These are phyloP conservation scores for Kurtzmaniella quercitrusa DNA, from an alignment of 1,139 yeast species.

Conservation along the genomic window DNA sequence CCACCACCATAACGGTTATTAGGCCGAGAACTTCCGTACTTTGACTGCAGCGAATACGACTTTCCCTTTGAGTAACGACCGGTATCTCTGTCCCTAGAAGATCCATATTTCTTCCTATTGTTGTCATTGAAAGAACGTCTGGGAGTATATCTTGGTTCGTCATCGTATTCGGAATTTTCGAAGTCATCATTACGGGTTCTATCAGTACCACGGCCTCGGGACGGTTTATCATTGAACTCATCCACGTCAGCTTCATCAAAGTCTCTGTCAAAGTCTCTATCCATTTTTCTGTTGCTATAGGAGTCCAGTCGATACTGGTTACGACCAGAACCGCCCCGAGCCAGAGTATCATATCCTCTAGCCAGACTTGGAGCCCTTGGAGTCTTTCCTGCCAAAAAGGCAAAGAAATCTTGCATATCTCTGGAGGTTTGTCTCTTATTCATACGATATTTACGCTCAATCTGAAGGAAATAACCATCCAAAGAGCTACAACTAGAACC, in stretches of 20 bases:
- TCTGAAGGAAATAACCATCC: constrained; percentile 2
- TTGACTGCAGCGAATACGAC: not conserved
- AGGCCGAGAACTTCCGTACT: constrained; percentile 1
- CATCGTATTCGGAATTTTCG: constrained; percentile 11
- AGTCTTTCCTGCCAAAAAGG: not conserved
- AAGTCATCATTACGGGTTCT: constrained; percentile 9
- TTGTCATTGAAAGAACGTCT: not conserved
- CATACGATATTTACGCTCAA: constrained; percentile 3
- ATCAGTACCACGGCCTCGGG: not conserved
- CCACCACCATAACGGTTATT: constrained; percentile 1
- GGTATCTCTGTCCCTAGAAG: not conserved
- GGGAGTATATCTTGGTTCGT: constrained; percentile 4
- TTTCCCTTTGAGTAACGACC: not conserved
- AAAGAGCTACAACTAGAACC: constrained; percentile 4
- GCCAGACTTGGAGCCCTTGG: not conserved
- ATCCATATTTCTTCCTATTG: not conserved
- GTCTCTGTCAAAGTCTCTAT: not conserved
- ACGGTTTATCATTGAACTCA: not conserved
- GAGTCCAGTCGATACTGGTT: not conserved
- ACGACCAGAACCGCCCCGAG: constrained; percentile 4
- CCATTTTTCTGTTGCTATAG: too few relatives aligned
- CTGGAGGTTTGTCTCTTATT: not conserved
- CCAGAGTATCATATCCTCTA: constrained; percentile 7
- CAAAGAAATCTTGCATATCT: not conserved
- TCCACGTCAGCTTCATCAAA: not conserved